Percentiles rank a stretch among this genome's conserved stretches.
Conservation (phyloP, 768 basidiomycete species). For the Hygrocybe punicea region DNA sequence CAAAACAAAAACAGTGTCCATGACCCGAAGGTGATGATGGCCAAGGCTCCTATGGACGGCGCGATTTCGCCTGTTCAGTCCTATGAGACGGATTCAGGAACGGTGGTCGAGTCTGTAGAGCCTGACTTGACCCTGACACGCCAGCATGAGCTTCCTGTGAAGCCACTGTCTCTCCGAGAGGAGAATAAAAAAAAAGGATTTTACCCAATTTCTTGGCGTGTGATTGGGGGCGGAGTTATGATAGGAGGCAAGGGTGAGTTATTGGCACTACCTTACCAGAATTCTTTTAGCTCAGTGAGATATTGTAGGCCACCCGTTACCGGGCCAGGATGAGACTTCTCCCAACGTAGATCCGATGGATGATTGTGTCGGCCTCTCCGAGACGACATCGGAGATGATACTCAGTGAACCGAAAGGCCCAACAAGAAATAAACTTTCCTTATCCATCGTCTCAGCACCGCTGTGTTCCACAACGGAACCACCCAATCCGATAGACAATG, state of each 20-base stretch:
- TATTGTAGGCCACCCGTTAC: background rate
- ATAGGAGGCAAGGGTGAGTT: constrained; percentile 40
- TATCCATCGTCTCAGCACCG: background rate
- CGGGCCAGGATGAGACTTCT: background rate
- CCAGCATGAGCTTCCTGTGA: constrained; percentile 15
- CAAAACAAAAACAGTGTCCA: constrained; percentile 50
- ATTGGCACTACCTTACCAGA: background rate
- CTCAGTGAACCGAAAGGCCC: background rate
- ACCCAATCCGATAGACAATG: background rate
- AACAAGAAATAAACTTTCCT: background rate
- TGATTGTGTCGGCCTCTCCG: background rate
- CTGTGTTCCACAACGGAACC: background rate
- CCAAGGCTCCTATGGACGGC: background rate
- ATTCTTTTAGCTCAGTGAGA: background rate
- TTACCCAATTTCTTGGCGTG: constrained; percentile 70
- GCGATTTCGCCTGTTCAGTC: background rate
- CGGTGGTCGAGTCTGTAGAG: background rate
- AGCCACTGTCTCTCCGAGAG: constrained; percentile 27
- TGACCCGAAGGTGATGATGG: constrained; percentile 17
- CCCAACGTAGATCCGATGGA: background rate
- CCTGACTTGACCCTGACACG: background rate
- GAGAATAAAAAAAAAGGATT: constrained; percentile 46
- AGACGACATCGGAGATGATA: background rate
- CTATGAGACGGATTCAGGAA: background rate
- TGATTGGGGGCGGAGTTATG: constrained; percentile 75